Evolutionary conservation across 225 moss, liverwort and hornwort genomes (phyloP).

Genomic region (Climacium dendroides): DNA sequence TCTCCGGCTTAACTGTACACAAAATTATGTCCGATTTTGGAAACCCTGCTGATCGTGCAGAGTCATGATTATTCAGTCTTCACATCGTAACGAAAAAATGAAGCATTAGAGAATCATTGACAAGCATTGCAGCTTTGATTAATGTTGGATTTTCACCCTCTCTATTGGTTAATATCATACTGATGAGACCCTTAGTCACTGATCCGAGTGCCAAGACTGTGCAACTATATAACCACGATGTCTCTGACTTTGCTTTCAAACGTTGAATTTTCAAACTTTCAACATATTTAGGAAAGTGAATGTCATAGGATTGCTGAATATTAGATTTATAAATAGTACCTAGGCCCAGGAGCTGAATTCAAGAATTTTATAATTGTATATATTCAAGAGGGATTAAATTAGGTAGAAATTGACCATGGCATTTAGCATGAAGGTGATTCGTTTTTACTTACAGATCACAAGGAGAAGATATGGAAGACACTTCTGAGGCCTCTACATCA

Average conservation of each 20-base stretch:
- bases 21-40: not conserved
- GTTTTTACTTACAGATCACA: constrained; percentile 6
- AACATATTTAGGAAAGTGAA: too few species aligned
- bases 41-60: not conserved
- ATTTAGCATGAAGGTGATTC: not conserved
- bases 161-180: not conserved
- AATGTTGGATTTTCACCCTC: not conserved
- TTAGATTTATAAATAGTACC: not conserved
- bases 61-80: not conserved
- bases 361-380: not conserved
- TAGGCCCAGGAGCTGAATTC: not conserved
- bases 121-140: not conserved
- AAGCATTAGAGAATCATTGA: not conserved
- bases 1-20: not conserved
- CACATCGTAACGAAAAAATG: not conserved
- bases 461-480: not conserved
- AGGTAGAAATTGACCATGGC: not conserved
- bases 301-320: not conserved
- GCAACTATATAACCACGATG: not conserved
- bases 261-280: not conserved
- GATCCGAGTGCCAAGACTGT: not conserved
- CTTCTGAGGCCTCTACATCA: constrained; percentile 9
- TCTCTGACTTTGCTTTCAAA: not conserved
- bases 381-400: not conserved
- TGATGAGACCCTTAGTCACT: not conserved